These are phyloP conservation scores for Calocybe cyanea DNA, from an alignment of 768 basidiomycete genomes.

Conservation along the genomic window DNA sequence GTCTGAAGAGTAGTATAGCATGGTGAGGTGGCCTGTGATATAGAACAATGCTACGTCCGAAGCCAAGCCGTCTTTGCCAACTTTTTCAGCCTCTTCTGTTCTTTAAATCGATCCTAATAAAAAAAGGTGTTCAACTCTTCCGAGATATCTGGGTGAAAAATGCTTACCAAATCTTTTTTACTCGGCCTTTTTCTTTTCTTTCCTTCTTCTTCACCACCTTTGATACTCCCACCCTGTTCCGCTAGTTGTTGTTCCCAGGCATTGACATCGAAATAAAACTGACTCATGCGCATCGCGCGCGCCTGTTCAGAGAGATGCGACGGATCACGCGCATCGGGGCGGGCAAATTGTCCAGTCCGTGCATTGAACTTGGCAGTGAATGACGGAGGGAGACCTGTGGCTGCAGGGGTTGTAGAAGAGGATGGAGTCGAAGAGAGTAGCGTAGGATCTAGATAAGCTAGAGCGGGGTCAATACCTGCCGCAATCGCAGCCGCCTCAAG, in stretches of 20 bases:
- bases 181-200: slow-evolving; percentile 76
- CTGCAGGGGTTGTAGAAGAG: slow-evolving; percentile 23
- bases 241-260: slow-evolving; percentile 75
- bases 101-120: slow-evolving; percentile 74
- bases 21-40: no score
- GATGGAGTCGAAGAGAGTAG: slow-evolving; percentile 37
- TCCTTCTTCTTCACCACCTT: slow-evolving; percentile 39
- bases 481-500: slow-evolving; percentile 69
- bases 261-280: slow-evolving; percentile 83
- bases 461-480: slow-evolving; percentile 79
- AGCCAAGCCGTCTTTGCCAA: slow-evolving; percentile 88
- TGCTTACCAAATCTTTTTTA: slow-evolving; percentile 84
- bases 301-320: slow-evolving; percentile 77
- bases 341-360: slow-evolving; percentile 73
- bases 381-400: slow-evolving; percentile 32
- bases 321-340: slow-evolving; percentile 65
- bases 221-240: slow-evolving; percentile 32
- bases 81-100: slow-evolving; percentile 79
- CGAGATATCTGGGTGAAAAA: slow-evolving; percentile 14
- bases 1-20: no score
- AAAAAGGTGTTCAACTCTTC: slow-evolving; percentile 4
- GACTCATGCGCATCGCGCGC: slow-evolving; percentile 80
- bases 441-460: slow-evolving; percentile 77
- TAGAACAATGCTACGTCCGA: slow-evolving; percentile 43
- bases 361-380: slow-evolving; percentile 79